Base-by-base conservation (phyloP, 2,329 filamentous ascomycete genomes). In the Colletotrichum brevisporum region DNA sequence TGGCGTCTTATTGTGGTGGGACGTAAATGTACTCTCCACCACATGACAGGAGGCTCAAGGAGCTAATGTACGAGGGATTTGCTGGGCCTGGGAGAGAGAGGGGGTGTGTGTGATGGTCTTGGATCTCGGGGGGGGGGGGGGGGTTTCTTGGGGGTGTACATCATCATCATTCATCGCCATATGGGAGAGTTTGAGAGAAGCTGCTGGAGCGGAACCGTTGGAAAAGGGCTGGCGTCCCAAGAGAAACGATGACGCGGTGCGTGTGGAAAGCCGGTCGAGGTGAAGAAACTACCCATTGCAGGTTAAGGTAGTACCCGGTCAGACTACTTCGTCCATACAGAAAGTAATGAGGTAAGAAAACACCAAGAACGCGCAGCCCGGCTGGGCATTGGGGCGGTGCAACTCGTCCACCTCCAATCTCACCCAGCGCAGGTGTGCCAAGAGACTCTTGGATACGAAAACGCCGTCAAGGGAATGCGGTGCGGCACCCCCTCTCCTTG, bases 361-460 rank as follows among this genome's bases (percentile, higher is more conserved):
- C 66, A 66, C 55, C 55, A 59, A 55, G 48, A 54, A 8, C 15
- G 50, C 54, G 52, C 62, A 51, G 66, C 55, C 66, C 21, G 63
- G 55, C 66, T 69, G 62, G 66, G 66, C 66, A 69, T 66, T 56
- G 66, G 62, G 66, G 66, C 66, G 66, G 66, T 69, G 66, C 62
- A 51, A 47, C 31, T 36, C 31, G 26, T 18, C 9, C 65, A 56
- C 55, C 24, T 66, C 55, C 62, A 69, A 69, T 69, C 66, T 66
- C 55, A 39, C 43, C 18, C n/a, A 50, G 16, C 12, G n/a, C 47
- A 18, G 47, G 21, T 27, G 24, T 50, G 66, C 66, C 66, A 66
- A 69, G 66, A 54, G 50, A 54, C 55, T 52, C 21, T 54, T 36
- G 31, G 31, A 62, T 61, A 69, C 55, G 55, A 69, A 61, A 36